Base-by-base conservation (phyloP, 176 grass and related monocot species). In the Cenchrus purpureus region DNA sequence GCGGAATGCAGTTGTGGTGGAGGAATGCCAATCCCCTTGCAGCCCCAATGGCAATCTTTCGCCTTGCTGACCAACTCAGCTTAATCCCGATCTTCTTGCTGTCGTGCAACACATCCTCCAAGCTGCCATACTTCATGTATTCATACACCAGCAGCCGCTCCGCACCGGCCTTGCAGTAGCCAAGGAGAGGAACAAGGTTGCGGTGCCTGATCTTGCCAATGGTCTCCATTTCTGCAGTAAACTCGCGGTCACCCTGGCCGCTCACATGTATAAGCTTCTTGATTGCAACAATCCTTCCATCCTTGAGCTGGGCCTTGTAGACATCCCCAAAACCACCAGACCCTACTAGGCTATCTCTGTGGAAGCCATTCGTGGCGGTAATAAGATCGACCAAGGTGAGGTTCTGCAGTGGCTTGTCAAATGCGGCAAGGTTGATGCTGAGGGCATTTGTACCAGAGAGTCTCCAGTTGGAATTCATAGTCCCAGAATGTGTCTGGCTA, bases 201-300 rank as follows among this genome's bases (percentile, higher is more conserved):
- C 97, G 97, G 82, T 99, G 97, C 79, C 91, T 99, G 86, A 99
- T 91, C 89, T 84, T 99, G 34, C 97, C 97, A 28, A 96, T 96
- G 46, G 97, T 99, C 73, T 99, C 97, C 97, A 99, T 99, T 83
- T 99, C 97, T 12, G 97, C 97, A 12, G 84, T 96, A 77, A 99
- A 99, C 82, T 99, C 97, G 51, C 91, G 83, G 61, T 99, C 97
- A 74, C 97, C 97, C 88, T 99, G 97, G 4, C 97, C 97, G 34
- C 93, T 96, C 63, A 96, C 92, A 71, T 99, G 97, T 57, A 86
- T 92, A 4, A 99, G 86, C 87, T 99, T 99, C 85, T 99, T 99
- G 70, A 99, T 89, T 8, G 97, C 97, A 22, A 99, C 97, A 28
- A 83, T 40, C 48, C 67, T 99, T 25, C 93, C 93, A 74, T 99